Conservation (phyloP, 805 yeast genomes). For the Kregervanrija fluxuum region DNA sequence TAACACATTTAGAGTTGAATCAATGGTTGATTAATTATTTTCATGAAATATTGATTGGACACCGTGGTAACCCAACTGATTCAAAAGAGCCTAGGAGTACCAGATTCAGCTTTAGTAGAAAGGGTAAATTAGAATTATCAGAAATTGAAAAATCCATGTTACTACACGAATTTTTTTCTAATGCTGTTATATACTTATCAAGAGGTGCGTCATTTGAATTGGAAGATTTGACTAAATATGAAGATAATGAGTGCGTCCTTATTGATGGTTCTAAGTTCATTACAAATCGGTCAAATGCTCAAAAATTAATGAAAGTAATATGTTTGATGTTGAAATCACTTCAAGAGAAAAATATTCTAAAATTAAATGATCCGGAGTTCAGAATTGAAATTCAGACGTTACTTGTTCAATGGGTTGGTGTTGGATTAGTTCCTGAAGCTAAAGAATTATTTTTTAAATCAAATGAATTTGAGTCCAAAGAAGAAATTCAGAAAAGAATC, state of each 20-base stretch:
- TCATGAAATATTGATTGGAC: constrained; percentile 49
- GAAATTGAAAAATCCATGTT: constrained; percentile 60
- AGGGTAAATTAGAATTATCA: constrained; percentile 46
- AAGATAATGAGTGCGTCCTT: no score
- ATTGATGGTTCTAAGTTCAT: constrained; percentile 21
- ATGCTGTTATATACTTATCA: constrained; percentile 38
- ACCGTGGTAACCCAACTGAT: constrained; percentile 37
- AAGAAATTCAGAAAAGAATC: background rate
- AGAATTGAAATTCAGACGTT: constrained; percentile 52
- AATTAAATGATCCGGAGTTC: constrained; percentile 43
- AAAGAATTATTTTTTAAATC: constrained; percentile 39
- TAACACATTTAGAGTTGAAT: constrained; percentile 54
- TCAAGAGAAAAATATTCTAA: constrained; percentile 34
- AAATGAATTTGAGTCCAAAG: constrained; percentile 2
- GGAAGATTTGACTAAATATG: constrained; percentile 9
- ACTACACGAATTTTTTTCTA: constrained; percentile 62
- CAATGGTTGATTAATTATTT: constrained; percentile 54
- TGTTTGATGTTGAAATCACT: constrained; percentile 58
- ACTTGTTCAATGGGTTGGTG: constrained; percentile 58
- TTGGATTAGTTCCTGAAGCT: constrained; percentile 47
- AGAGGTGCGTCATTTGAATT: constrained; percentile 24
- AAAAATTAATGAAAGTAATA: constrained; percentile 43
- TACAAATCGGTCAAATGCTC: constrained; percentile 24
- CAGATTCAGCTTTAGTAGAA: constrained; percentile 42
- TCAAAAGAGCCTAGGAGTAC: constrained; percentile 9